A percentile compares a stretch with the other conserved stretches of the same genome.
Evolutionary conservation across 208 protist species (phyloP).

Genomic region (Lotmaria passim): DNA sequence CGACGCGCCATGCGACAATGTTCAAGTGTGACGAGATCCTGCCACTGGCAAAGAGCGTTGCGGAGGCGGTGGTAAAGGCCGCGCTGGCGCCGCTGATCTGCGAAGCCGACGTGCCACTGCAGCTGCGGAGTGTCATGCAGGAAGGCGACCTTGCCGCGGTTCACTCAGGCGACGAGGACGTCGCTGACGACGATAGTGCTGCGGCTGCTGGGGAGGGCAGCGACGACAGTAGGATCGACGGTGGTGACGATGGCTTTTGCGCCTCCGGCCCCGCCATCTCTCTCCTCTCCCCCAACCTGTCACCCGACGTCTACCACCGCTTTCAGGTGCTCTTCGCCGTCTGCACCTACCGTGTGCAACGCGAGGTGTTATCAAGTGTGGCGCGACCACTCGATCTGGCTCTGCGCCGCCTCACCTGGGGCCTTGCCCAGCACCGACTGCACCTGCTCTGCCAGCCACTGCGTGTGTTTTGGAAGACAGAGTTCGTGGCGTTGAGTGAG

Average conservation of each 20-base stretch:
- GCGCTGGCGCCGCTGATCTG: slow-evolving; percentile 23
- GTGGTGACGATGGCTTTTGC: background rate
- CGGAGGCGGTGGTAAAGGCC: slow-evolving; percentile 23
- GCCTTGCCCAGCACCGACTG: slow-evolving; percentile 29
- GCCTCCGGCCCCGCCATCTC: slow-evolving; percentile 7
- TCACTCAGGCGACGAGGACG: background rate
- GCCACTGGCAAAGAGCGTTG: slow-evolving; percentile 17
- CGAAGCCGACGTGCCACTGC: background rate
- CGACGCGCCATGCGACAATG: background rate
- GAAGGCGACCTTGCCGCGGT: background rate
- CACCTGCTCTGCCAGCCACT: slow-evolving; percentile 28
- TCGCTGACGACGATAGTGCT: too few relatives aligned
- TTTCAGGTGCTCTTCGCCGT: slow-evolving; percentile 18
- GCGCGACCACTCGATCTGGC: slow-evolving; percentile 27
- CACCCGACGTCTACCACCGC: slow-evolving; percentile 15
- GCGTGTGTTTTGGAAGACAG: slow-evolving; percentile 18
- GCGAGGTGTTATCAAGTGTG: slow-evolving; percentile 21
- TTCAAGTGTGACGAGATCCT: slow-evolving; percentile 26
- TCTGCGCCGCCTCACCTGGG: slow-evolving; percentile 22
- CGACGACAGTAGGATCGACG: background rate
- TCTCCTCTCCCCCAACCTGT: slow-evolving; percentile 14
- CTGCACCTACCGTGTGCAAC: slow-evolving; percentile 18
- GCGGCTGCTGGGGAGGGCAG: background rate
- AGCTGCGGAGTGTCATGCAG: background rate
- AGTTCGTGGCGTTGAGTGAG: background rate